Evolutionary conservation across 345 rosid species (phyloP), one percentile per base, ranked within the genome.

Genomic region (Erysimum cheiranthoides): DNA sequence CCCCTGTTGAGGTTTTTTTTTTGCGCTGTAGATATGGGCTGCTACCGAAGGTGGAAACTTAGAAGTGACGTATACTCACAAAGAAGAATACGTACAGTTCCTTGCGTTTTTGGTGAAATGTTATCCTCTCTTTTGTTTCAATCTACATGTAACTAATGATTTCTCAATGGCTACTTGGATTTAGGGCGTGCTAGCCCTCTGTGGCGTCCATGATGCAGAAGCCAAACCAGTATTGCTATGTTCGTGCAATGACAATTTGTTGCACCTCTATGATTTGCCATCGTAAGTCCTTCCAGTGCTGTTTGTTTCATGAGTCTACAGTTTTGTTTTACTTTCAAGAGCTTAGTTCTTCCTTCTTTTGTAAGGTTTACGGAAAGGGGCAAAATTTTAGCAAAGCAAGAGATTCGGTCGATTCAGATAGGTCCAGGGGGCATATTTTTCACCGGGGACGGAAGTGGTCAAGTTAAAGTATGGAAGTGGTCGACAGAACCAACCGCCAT

Each of bases 31-130:
- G 99, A 92, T 89, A 34, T 96, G 98, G 99, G 94, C 84, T 53
- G 94, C 96, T 53, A 82, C 89, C 34, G 97, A 93, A 75, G 87
- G 89, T 84, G 98, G 99, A 74, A 87, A 81, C 75, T 81, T 96
- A 85, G 96, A 96, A 91, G 98, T 88, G n/a, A 88, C 97, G 18
- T 91, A 84, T 82, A 89, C 96, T 58, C 99, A 96, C 82, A 85
- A 74, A 4, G 99, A 96, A 75, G 98, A 96, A 38, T 86, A 89
- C 68, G 99, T 92, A 89, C 25, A 86, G 78, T 18, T 69, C 49
- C 39, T 70, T 57, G 53, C 36, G 0, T 6, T 75, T 74, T 60
- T 68, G 28, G 28, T 60, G 38, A 52, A n/a, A 54, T 49, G 2
- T 18, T 40, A 58, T 14, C 50, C 39, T 58, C 45, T 65, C 12